Evolutionary conservation across 2,329 filamentous ascomycete genomes (phyloP).

Genomic region (Ascosphaera acerosa): DNA sequence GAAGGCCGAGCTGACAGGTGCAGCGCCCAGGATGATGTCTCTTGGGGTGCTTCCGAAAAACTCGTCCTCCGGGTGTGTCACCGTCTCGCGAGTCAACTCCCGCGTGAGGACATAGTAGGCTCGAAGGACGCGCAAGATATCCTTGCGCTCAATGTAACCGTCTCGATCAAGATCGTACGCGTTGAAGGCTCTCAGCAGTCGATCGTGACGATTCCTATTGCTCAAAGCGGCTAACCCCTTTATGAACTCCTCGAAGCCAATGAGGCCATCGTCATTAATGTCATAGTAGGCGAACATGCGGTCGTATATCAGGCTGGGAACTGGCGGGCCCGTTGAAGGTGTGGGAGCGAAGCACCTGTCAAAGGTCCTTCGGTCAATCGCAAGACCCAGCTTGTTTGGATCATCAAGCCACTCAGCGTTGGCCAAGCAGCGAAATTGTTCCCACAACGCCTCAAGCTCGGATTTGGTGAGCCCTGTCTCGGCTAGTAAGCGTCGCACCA

Average conservation of each 20-base stretch:
- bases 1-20: slow-evolving; percentile 55
- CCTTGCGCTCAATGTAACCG: slow-evolving; percentile 59
- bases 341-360: slow-evolving; percentile 71
- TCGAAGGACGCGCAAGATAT: slow-evolving; percentile 75
- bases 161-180: slow-evolving; percentile 82
- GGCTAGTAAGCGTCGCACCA: slow-evolving; percentile 42
- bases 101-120: slow-evolving; percentile 82
- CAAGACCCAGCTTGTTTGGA: slow-evolving; percentile 48
- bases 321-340: slow-evolving; percentile 49
- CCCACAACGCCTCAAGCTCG: slow-evolving; percentile 81
- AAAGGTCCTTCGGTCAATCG: slow-evolving; percentile 82
- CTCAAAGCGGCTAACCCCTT: slow-evolving; percentile 47
- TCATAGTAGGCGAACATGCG: slow-evolving; percentile 96
- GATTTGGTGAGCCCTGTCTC: slow-evolving; percentile 62
- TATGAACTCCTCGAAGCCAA: slow-evolving; percentile 81
- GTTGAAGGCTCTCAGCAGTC: slow-evolving; percentile 50
- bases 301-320: slow-evolving; percentile 79
- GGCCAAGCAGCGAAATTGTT: slow-evolving; percentile 88
- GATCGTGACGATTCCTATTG: slow-evolving; percentile 33
- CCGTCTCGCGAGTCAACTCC: slow-evolving; percentile 64
- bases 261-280: slow-evolving; percentile 63
- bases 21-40: slow-evolving; percentile 47
- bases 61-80: slow-evolving; percentile 54
- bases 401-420: slow-evolving; percentile 65
- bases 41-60: slow-evolving; percentile 49